These are phyloP conservation scores for Penicillium maclennaniae DNA, from an alignment of 495 filamentous ascomycete species.

Conservation along the genomic window DNA sequence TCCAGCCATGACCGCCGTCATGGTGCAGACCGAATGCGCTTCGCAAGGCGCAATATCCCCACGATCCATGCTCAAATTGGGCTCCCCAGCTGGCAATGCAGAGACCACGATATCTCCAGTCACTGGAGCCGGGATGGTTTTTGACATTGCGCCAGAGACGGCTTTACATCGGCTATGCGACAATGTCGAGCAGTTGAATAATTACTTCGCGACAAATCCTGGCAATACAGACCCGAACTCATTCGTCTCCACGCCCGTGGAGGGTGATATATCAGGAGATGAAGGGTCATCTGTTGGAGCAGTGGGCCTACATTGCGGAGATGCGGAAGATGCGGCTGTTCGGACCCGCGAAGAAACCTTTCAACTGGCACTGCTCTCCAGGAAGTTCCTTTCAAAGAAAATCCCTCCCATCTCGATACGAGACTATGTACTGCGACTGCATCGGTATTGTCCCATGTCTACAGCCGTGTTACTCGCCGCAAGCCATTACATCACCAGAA, in stretches of 20 bases:
- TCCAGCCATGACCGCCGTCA: constrained; percentile 22
- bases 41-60: constrained; percentile 6
- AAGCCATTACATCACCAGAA: constrained; percentile 79
- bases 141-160: constrained; percentile 63
- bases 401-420: constrained; percentile 75
- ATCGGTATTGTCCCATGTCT: constrained; percentile 91
- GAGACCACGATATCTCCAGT: constrained; percentile 17
- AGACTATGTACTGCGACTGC: constrained; percentile 82
- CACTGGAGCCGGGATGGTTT: constrained; percentile 50
- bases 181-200: constrained; percentile 69
- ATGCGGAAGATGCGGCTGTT: constrained; percentile 1
- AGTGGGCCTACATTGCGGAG: constrained; percentile 31
- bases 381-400: constrained; percentile 87
- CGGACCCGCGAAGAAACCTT: constrained; percentile 16
- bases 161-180: constrained; percentile 77
- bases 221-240: constrained; percentile 15
- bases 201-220: constrained; percentile 66
- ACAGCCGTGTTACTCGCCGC: constrained; percentile 93
- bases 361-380: constrained; percentile 56
- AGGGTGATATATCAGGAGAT: constrained; percentile 45
- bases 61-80: constrained; percentile 15
- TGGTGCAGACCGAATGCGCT: constrained; percentile 18
- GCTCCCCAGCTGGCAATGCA: constrained; percentile 11
- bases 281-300: constrained; percentile 13
- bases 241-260: constrained; percentile 54